phyloP scores from a whole-genome alignment of 139 green algal species.

The Trebouxia sp. region DNA sequence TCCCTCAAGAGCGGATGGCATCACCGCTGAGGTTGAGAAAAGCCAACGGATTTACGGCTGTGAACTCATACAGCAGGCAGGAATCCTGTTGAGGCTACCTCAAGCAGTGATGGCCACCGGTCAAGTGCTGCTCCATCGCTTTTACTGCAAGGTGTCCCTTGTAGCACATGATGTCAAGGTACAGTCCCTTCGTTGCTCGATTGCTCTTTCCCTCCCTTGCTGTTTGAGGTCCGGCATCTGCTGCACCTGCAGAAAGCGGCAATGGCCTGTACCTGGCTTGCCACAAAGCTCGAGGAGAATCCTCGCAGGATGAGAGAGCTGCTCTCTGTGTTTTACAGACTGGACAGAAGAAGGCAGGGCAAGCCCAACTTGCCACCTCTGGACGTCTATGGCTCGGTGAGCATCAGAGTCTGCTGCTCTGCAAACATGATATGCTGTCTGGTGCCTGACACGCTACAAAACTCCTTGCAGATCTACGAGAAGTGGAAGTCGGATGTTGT shows the following conservation, averaged over 20 bases:
- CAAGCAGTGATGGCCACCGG: constrained; percentile 86
- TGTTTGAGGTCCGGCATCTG: not conserved
- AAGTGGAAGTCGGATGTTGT: constrained; percentile 68
- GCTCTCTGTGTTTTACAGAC: constrained; percentile 79
- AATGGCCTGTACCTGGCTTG: constrained; percentile 77
- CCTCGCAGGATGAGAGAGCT: constrained; percentile 58
- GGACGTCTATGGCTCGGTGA: constrained; percentile 67
- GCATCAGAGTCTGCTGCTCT: no score
- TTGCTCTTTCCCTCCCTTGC: not conserved
- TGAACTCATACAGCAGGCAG: constrained; percentile 68
- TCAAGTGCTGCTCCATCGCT: constrained; percentile 92
- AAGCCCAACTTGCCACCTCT: constrained; percentile 46
- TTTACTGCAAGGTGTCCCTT: constrained; percentile 93
- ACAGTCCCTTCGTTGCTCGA: not conserved
- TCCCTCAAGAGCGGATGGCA: constrained; percentile 70
- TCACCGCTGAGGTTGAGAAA: constrained; percentile 73
- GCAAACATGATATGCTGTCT: not conserved
- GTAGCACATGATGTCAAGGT: constrained; percentile 84
- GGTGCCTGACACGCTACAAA: not conserved
- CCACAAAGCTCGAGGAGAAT: constrained; percentile 90
- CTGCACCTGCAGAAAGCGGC: constrained; percentile 59
- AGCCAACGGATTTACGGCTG: constrained; percentile 78
- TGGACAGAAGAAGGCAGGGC: constrained; percentile 59
- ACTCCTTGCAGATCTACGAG: constrained; percentile 55
- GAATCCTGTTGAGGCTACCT: constrained; percentile 69